phyloP scores from a whole-genome alignment of 2,329 filamentous ascomycete species.

The Aspergillus brunneoviolaceus region DNA sequence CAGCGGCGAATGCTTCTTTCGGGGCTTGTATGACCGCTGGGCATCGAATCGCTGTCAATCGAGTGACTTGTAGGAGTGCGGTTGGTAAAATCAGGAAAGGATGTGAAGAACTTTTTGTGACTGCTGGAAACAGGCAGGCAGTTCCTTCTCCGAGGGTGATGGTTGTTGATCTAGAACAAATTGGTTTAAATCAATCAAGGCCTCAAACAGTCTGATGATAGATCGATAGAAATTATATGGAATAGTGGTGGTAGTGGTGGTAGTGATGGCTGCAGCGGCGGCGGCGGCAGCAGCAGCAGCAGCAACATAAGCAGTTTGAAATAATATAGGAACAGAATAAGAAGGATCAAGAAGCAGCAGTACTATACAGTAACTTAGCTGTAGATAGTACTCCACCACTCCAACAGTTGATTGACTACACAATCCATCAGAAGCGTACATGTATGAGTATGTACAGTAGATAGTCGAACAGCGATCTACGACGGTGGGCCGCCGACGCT shows the following conservation, averaged over 20 bases:
- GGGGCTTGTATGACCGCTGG: slow-evolving; percentile 8
- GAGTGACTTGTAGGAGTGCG: neutral
- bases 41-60: slow-evolving; percentile 1
- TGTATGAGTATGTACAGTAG: neutral
- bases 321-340: no score
- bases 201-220: neutral
- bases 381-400: no score
- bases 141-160: neutral
- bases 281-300: no score
- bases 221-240: neutral
- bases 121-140: slow-evolving; percentile 6
- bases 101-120: slow-evolving; percentile 3
- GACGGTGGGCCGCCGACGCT: neutral
- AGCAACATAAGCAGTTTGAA: no score
- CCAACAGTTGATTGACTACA: no score
- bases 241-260: neutral
- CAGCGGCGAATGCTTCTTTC: slow-evolving; percentile 1
- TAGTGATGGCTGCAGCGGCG: no score
- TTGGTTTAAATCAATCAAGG: neutral
- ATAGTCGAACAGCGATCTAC: slow-evolving; percentile 4
- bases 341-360: no score
- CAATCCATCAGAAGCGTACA: no score
- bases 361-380: no score
- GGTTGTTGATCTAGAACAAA: neutral
- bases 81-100: neutral